These are phyloP conservation scores for Monilinia fructicola DNA, from an alignment of 2,329 filamentous ascomycete genomes.

Conservation along the genomic window DNA sequence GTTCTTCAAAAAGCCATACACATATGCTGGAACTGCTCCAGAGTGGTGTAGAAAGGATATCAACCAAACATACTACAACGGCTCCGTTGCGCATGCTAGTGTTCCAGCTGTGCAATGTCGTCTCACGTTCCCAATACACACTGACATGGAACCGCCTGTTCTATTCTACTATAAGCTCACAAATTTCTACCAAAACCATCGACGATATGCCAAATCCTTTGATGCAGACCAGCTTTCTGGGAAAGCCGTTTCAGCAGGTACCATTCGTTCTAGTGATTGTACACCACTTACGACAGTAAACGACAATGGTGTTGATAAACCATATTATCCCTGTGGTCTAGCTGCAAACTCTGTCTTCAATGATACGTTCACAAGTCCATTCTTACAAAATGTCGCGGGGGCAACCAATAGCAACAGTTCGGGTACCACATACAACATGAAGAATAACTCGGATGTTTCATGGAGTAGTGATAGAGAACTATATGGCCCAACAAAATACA, in stretches of 20 bases:
- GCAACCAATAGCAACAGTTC: constrained; percentile 40
- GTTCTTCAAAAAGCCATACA: constrained; percentile 59
- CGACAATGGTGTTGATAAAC: constrained; percentile 53
- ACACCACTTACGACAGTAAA: constrained; percentile 64
- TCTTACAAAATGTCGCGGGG: constrained; percentile 45
- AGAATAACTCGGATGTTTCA: constrained; percentile 68
- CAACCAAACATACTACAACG: constrained; percentile 45
- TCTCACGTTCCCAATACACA: constrained; percentile 75
- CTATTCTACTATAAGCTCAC: constrained; percentile 93
- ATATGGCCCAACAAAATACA: constrained; percentile 71
- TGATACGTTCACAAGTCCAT: constrained; percentile 74
- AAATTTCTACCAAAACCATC: constrained; percentile 99
- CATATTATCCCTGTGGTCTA: constrained; percentile 91
- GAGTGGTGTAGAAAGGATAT: constrained; percentile 38
- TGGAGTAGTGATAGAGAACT: constrained; percentile 82
- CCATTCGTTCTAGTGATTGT: constrained; percentile 70
- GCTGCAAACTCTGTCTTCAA: constrained; percentile 98
- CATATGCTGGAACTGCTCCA: constrained; percentile 30
- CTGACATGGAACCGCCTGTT: constrained; percentile 76
- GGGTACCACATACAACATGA: constrained; percentile 67
- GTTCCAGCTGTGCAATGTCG: constrained; percentile 57
- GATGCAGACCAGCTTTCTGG: constrained; percentile 82
- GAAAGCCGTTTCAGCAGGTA: constrained; percentile 55
- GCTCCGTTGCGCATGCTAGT: constrained; percentile 32
- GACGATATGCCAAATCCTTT: constrained; percentile 90